Percentiles rank a stretch among this genome's conserved stretches.
These are phyloP conservation scores for Plasmodium gaboni DNA, from an alignment of 169 alveolate genomes.

Conservation along the genomic window DNA sequence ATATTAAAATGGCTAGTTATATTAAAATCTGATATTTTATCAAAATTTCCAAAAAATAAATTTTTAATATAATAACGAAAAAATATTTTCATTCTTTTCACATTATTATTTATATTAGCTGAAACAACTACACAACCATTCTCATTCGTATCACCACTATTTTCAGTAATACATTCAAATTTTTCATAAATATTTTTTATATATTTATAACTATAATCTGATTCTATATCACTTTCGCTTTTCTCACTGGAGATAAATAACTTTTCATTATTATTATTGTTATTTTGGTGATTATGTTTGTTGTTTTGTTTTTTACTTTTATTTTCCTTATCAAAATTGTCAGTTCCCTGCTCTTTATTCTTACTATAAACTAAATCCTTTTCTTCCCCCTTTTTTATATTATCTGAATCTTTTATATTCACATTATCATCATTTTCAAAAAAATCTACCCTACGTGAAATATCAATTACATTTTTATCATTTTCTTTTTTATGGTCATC, in stretches of 20 bases:
- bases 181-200: constrained; percentile 21
- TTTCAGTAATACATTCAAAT: not conserved
- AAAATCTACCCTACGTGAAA: no score
- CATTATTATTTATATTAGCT: constrained; percentile 6
- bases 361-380: constrained; percentile 35
- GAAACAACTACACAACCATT: not conserved
- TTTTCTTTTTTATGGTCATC: no score
- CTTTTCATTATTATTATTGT: not conserved
- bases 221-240: constrained; percentile 1
- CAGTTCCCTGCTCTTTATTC: not conserved
- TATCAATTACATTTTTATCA: no score
- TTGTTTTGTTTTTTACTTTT: not conserved
- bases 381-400: no score
- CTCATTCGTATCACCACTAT: constrained; percentile 3
- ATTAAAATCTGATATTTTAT: constrained; percentile 30
- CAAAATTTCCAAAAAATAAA: constrained; percentile 37
- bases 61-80: constrained; percentile 46
- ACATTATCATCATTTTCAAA: no score
- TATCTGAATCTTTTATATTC: no score
- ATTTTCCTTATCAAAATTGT: not conserved
- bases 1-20: constrained; percentile 21
- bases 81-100: constrained; percentile 60
- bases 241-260: not conserved
- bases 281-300: not conserved
- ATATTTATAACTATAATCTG: constrained; percentile 39